A percentile compares a stretch with the other conserved stretches of the same genome.
phyloP scores from a whole-genome alignment of 148 eudicot genomes.

The Fallopia convolvulus region DNA sequence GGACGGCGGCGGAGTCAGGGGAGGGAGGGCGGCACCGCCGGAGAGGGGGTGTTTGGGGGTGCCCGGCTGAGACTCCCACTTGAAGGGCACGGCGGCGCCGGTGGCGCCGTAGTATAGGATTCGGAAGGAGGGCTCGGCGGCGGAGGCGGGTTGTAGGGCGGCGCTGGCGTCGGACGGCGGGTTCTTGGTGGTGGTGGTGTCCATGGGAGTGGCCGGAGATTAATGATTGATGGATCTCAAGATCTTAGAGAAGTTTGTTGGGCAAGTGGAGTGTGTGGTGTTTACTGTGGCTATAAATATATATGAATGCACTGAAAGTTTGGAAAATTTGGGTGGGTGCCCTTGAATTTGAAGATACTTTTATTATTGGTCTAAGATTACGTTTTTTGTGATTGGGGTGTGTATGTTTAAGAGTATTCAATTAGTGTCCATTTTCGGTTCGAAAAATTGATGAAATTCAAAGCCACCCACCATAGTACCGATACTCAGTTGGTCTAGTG shows the following conservation, averaged over 20 bases:
- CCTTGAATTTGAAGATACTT: too few species aligned
- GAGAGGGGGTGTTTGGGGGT: slow-evolving; percentile 5
- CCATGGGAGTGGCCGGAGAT: too few species aligned
- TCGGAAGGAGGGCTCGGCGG: background rate
- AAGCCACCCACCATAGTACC: too few species aligned
- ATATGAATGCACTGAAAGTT: background rate
- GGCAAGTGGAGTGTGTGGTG: background rate
- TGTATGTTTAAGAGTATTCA: too few species aligned
- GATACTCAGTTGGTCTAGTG: too few species aligned
- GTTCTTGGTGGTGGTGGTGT: background rate
- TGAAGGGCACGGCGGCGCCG: slow-evolving; percentile 7
- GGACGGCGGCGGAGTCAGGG: slow-evolving; percentile 2
- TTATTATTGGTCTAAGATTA: too few species aligned
- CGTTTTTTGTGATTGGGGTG: too few species aligned
- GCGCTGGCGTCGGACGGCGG: background rate
- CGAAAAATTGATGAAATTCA: too few species aligned
- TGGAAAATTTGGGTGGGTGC: too few species aligned
- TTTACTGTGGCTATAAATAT: background rate
- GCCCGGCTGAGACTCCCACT: slow-evolving; percentile 7
- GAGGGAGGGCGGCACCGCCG: background rate
- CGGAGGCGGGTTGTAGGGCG: background rate
- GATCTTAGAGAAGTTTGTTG: background rate
- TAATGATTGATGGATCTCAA: background rate
- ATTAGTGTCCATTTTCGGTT: too few species aligned
- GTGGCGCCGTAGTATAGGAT: background rate